Base-by-base conservation (phyloP, 352 stramenopile species). In the Pythium periplocum region DNA sequence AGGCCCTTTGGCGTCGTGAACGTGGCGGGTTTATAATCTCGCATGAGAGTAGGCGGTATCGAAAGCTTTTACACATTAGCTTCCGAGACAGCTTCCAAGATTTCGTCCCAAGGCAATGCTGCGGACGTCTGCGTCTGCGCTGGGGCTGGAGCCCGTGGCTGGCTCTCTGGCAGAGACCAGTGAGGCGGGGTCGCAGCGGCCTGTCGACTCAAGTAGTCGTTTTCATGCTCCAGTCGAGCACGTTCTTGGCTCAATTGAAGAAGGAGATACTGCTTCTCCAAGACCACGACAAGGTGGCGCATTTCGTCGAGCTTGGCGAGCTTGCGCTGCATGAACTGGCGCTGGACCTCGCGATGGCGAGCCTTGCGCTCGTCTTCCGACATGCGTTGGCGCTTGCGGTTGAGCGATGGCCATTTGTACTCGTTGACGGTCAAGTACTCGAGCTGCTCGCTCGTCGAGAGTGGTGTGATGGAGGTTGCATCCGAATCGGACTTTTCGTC, bases 291-390 rank as follows among this genome's bases (percentile, higher is more conserved):
- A 17, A 61, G 42, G 45, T 59, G 58, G 49, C 56, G 56, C 56
- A 62, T 62, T 30, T 62, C 56, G n/a, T 57, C 48, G 43, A 62
- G 56, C 56, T 62, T 62, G 34, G 55, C 47, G 4, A 55, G 55
- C 49, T 63, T 63, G 45, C 56, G 56, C 56, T 63, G 48, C 49
- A 63, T 63, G 38, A 63, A 63, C 44, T 57, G 56, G 33, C 56
- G 56, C 45, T 63, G 56, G 11, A 63, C 56, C 40, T 63, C 56
- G 31, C 56, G 56, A 40, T 63, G 56, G 56, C 56, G 56, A 1
- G 50, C 50, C 43, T 57, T 57, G 41, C 55, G 55, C 17, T 62
- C 55, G 34, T 62, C 55, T 31, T 62, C 55, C 12, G 48, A 52
- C 55, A 62, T 62, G 42, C 55, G 56, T 40, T 57, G 46, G 3